phyloP scores from a whole-genome alignment of 306 rosid genomes.

The Vigna reflexopilosa region DNA sequence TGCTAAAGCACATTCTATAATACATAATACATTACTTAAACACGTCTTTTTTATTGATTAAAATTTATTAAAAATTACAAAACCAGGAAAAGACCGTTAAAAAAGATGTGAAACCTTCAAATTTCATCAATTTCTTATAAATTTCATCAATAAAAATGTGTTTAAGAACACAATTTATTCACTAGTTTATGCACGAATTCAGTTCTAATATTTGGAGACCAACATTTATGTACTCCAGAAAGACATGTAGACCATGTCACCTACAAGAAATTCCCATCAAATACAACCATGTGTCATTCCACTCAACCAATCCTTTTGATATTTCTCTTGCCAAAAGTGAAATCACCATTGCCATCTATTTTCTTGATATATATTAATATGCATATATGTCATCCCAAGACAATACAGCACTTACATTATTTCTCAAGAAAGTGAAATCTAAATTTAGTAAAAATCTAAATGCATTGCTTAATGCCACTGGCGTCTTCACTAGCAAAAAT shows the following conservation, averaged over 20 bases:
- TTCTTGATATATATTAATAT: constrained; percentile 10
- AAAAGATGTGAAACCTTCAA: too few relatives aligned
- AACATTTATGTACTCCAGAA: neutral
- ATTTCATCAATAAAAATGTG: too few relatives aligned
- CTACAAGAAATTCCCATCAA: neutral
- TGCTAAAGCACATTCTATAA: too few relatives aligned
- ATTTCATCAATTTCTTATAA: too few relatives aligned
- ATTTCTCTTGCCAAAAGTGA: constrained; percentile 14
- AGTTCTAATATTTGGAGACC: too few relatives aligned
- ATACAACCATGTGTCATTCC: neutral
- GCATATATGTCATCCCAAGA: neutral
- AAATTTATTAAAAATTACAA: too few relatives aligned
- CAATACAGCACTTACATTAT: constrained; percentile 30
- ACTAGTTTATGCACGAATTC: neutral
- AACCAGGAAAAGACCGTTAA: too few relatives aligned
- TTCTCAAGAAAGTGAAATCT: constrained; percentile 27
- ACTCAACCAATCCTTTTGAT: neutral
- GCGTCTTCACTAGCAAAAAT: neutral
- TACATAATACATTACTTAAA: too few relatives aligned
- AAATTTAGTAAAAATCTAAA: constrained; percentile 30
- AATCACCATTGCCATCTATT: constrained; percentile 10
- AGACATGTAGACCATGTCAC: neutral
- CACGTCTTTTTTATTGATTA: too few relatives aligned
- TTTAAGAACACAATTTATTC: too few relatives aligned
- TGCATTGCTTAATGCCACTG: neutral